Conservation (phyloP, 495 filamentous ascomycete genomes). For the Podospora tetraspora region DNA sequence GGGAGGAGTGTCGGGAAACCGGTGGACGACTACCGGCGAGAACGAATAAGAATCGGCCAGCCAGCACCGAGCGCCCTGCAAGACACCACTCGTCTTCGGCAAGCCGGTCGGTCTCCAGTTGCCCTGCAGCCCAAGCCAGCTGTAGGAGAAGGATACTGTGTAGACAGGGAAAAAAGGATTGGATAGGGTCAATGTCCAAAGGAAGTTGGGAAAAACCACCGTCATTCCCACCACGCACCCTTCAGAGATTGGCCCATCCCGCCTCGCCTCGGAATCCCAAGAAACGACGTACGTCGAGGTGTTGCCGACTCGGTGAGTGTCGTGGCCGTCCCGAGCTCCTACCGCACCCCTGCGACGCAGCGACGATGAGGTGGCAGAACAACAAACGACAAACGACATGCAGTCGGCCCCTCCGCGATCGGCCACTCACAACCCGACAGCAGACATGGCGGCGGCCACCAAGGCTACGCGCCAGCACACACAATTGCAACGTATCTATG, state of each 20-base stretch:
- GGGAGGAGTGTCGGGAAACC: neutral
- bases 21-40: neutral
- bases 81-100: no score
- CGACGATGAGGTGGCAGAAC: neutral
- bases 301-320: neutral
- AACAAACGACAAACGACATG: neutral
- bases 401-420: neutral
- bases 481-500: neutral
- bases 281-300: neutral
- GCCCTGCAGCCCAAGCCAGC: neutral
- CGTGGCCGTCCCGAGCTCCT: neutral
- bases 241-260: no score
- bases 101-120: no score
- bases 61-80: no score
- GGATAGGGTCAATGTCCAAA: no score
- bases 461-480: slow-evolving; percentile 1
- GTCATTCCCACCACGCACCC: no score
- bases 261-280: neutral
- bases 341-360: neutral
- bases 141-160: neutral
- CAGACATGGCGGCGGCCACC: neutral
- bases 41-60: neutral
- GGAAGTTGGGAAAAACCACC: no score
- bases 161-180: no score
- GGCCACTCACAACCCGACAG: slow-evolving; percentile 12